phyloP scores from a whole-genome alignment of 371 early-diverging fungal genomes.

The Mucor plumbeus region DNA sequence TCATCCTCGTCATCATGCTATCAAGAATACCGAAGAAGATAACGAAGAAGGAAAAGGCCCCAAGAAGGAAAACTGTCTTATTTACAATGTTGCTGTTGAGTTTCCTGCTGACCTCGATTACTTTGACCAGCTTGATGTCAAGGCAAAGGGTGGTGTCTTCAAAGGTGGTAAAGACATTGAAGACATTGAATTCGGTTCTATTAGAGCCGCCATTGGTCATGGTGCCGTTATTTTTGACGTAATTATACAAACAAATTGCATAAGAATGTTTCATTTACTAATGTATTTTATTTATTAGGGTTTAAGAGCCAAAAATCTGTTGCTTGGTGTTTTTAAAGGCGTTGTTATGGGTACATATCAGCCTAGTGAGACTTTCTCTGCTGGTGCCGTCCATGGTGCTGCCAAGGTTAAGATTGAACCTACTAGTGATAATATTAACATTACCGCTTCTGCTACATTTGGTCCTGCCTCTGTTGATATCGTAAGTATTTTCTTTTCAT shows the following conservation, averaged over 20 bases:
- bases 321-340: slow-evolving; percentile 31
- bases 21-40: neutral
- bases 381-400: slow-evolving; percentile 28
- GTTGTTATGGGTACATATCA: slow-evolving; percentile 37
- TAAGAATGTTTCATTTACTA: neutral
- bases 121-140: slow-evolving; percentile 27
- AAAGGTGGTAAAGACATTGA: slow-evolving; percentile 20
- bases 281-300: slow-evolving; percentile 4
- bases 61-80: slow-evolving; percentile 29
- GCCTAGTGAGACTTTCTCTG: slow-evolving; percentile 22
- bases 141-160: slow-evolving; percentile 22
- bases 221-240: slow-evolving; percentile 38
- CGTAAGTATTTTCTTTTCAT: slow-evolving; percentile 22
- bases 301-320: slow-evolving; percentile 31
- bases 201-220: slow-evolving; percentile 31
- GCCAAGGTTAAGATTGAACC: slow-evolving; percentile 33
- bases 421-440: slow-evolving; percentile 24
- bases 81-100: slow-evolving; percentile 27
- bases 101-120: slow-evolving; percentile 31
- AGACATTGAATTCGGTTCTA: slow-evolving; percentile 27
- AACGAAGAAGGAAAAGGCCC: neutral
- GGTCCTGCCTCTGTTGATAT: slow-evolving; percentile 32
- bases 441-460: slow-evolving; percentile 28
- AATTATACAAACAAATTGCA: slow-evolving; percentile 3
- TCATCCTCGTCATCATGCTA: slow-evolving; percentile 3